Base-by-base conservation (phyloP, 1,284 basidiomycete species). In the Ganoderma lucidum region DNA sequence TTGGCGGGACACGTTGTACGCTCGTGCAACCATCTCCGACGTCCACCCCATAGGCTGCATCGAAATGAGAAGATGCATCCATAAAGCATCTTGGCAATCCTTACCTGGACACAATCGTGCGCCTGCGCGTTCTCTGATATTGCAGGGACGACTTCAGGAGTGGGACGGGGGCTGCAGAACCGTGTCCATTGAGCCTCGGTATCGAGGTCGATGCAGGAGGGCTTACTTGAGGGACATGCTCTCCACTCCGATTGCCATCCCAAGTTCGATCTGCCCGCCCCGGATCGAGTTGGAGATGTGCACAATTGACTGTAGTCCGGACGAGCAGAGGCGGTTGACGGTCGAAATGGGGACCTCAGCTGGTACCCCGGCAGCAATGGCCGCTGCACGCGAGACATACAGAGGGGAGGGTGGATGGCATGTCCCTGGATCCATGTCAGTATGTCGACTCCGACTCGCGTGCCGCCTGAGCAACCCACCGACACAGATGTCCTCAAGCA, bases 31-130 rank as follows among this genome's bases (percentile, higher is more conserved):
- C 88, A 94, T 92, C 79, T 96, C 95, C 3, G 93, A 94, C 0
- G 95, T 96, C 95, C 95, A 96, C 14, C 95, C 95, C 95, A 96
- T 96, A 17, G 95, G 93, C 93, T 95, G 62, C n/a, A 28, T 35
- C 4, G n/a, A 39, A 9, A 42, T 68, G 45, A 35, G 23, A 65
- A 14, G 48, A 14, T 9, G 32, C 12, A 30, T 48, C 6, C 12
- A n/a, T 12, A 8, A n/a, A 53, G n/a, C 19, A 37, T 19, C 17
- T 41, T 37, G 15, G 17, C 17, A 35, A 9, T 17, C 23, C 85
- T 73, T 71, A 91, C 93, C 85, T 94, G 90, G 64, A 93, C 87
- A 74, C 90, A 95, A 75, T 95, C 94, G 69, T 89, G 84, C 0
- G 94, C 90, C 72, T 90, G 83, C 1, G 84, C 58, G 69, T 89